Conservation (phyloP, 1,139 yeast species). For the Scheffersomyces titani region DNA sequence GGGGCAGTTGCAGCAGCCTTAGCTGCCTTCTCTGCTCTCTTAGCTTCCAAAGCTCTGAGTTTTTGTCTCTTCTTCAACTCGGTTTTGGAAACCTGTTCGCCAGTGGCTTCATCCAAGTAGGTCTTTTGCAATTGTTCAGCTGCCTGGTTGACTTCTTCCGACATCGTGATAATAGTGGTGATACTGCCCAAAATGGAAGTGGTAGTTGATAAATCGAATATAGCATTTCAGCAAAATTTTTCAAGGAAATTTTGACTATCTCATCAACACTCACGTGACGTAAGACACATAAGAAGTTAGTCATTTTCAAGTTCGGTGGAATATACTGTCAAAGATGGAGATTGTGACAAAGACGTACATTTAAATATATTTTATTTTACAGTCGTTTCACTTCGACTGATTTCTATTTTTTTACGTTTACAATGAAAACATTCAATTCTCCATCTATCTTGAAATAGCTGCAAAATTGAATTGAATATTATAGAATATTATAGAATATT, state of each 20-base stretch:
- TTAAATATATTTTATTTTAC: too few species aligned
- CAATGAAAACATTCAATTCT: neutral
- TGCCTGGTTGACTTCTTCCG: slow-evolving; percentile 57
- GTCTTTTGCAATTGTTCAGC: slow-evolving; percentile 85
- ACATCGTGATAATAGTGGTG: slow-evolving; percentile 23
- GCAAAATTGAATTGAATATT: neutral
- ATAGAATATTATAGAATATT: too few species aligned
- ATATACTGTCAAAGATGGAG: neutral
- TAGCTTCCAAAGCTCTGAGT: slow-evolving; percentile 81
- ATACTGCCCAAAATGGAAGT: neutral
- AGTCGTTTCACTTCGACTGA: neutral
- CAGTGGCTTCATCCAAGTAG: slow-evolving; percentile 89
- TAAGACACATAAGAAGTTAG: neutral
- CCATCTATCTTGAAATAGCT: neutral
- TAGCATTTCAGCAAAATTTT: neutral
- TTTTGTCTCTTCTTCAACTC: slow-evolving; percentile 97
- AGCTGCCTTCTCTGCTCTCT: slow-evolving; percentile 87
- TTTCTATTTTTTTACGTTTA: neutral
- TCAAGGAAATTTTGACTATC: neutral
- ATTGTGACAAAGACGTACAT: neutral
- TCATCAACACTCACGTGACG: neutral
- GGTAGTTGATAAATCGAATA: neutral
- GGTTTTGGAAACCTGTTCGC: slow-evolving; percentile 94
- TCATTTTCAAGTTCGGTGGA: neutral
- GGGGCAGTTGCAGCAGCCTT: slow-evolving; percentile 57